Conservation (phyloP, 306 rosid genomes). For the Quercus agrifolia region DNA sequence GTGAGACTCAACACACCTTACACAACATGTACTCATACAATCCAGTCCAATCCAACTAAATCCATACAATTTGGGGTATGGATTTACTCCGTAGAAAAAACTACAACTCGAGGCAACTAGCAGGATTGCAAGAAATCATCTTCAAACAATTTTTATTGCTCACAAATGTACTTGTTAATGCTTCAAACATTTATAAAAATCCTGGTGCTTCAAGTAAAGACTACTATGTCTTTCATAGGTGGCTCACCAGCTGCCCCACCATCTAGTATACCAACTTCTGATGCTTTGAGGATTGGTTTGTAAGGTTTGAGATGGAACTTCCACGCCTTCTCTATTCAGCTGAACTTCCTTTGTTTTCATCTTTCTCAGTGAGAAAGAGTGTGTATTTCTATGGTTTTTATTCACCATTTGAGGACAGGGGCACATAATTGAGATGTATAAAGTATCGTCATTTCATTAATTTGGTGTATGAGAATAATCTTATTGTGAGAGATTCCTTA, state of each 20-base stretch:
- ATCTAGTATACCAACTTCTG: conserved; percentile 31
- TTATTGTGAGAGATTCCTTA: background rate
- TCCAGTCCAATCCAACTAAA: no score
- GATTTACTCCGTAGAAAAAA: no score
- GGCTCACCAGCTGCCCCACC: no score
- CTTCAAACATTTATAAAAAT: no score
- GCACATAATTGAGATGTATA: background rate
- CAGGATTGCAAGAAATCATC: no score
- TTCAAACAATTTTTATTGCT: no score
- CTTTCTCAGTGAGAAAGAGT: conserved; percentile 18
- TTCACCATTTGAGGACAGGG: background rate
- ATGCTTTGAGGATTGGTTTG: conserved; percentile 25
- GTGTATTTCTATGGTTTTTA: background rate
- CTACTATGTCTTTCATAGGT: conserved; percentile 3
- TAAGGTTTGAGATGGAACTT: conserved; percentile 40
- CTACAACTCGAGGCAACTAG: no score
- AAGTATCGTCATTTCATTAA: background rate
- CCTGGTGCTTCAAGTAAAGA: background rate
- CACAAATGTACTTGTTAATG: no score
- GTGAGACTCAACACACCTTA: no score
- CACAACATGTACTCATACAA: no score
- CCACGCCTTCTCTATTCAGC: conserved; percentile 35
- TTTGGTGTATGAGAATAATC: background rate
- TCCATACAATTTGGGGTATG: no score
- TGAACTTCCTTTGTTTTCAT: conserved; percentile 24